Evolutionary conservation across 2,329 filamentous ascomycete species (phyloP).

Genomic region (Nemania bipapillata): DNA sequence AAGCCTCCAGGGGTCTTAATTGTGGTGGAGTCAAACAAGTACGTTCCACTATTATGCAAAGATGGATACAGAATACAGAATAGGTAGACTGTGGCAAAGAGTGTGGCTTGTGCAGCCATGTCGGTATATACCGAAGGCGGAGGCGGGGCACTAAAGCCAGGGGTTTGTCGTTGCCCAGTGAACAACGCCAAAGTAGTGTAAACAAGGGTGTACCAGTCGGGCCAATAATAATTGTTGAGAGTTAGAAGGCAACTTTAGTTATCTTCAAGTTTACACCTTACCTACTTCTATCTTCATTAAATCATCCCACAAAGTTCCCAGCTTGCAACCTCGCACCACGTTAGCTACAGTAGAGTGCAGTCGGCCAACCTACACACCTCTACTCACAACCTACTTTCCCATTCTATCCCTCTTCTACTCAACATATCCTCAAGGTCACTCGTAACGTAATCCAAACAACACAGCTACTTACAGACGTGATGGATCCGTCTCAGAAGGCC

Average conservation of each 20-base stretch:
- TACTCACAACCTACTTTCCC: neutral
- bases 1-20: slow-evolving; percentile 19
- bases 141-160: neutral
- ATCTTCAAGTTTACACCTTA: neutral
- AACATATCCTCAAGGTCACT: neutral
- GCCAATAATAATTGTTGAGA: slow-evolving; percentile 9
- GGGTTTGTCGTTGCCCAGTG: slow-evolving; percentile 9
- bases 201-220: slow-evolving; percentile 2
- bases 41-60: too few species aligned
- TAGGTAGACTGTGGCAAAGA: neutral
- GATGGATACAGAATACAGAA: neutral
- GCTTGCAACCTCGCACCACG: neutral
- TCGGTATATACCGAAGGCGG: neutral
- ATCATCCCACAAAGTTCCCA: slow-evolving; percentile 3
- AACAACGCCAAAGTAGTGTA: slow-evolving; percentile 4
- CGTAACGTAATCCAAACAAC: neutral
- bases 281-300: slow-evolving; percentile 9
- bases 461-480: slow-evolving; percentile 40
- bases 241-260: neutral
- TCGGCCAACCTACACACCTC: neutral
- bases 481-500: slow-evolving; percentile 59
- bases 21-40: slow-evolving; percentile 14
- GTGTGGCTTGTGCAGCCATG: slow-evolving; percentile 23
- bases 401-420: neutral
- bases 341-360: neutral